Conservation (phyloP, 2,329 filamentous ascomycete genomes). For the Aspergillus flavus region DNA sequence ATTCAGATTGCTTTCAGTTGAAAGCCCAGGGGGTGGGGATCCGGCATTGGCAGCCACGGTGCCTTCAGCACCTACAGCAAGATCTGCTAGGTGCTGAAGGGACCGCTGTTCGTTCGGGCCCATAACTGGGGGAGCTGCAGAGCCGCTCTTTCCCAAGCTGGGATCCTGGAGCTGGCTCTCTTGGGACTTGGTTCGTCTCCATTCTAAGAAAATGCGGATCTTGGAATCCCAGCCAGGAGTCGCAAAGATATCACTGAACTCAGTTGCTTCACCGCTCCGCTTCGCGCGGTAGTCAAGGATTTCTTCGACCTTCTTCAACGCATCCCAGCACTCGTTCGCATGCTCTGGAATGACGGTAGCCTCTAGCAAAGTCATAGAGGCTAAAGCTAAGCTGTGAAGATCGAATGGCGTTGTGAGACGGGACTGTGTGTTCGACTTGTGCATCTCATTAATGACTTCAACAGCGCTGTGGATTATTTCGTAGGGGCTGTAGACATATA, state of each 20-base stretch:
- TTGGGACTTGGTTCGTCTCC: slow-evolving; percentile 38
- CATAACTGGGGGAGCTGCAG: slow-evolving; percentile 36
- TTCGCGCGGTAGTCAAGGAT: slow-evolving; percentile 51
- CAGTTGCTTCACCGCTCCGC: slow-evolving; percentile 27
- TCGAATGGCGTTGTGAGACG: slow-evolving; percentile 43
- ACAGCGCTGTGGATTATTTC: slow-evolving; percentile 45
- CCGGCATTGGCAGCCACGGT: slow-evolving; percentile 33
- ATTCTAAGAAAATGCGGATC: slow-evolving; percentile 44
- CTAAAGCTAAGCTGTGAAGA: slow-evolving; percentile 43
- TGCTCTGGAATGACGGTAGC: slow-evolving; percentile 44
- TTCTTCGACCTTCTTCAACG: slow-evolving; percentile 54
- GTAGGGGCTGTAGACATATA: slow-evolving; percentile 45
- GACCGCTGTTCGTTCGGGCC: slow-evolving; percentile 48
- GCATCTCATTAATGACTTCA: slow-evolving; percentile 44
- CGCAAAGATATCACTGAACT: slow-evolving; percentile 43
- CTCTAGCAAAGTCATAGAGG: slow-evolving; percentile 46
- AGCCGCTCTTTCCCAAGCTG: slow-evolving; percentile 20
- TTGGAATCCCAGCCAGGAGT: slow-evolving; percentile 45
- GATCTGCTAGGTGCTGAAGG: slow-evolving; percentile 46
- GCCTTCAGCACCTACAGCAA: slow-evolving; percentile 47
- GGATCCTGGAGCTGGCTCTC: slow-evolving; percentile 35
- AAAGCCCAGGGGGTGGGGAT: slow-evolving; percentile 31
- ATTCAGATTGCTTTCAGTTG: slow-evolving; percentile 26
- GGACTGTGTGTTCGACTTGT: slow-evolving; percentile 35
- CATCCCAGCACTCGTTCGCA: slow-evolving; percentile 41